These are phyloP conservation scores for Mycena citricolor DNA, from an alignment of 1,284 basidiomycete genomes.

Conservation along the genomic window DNA sequence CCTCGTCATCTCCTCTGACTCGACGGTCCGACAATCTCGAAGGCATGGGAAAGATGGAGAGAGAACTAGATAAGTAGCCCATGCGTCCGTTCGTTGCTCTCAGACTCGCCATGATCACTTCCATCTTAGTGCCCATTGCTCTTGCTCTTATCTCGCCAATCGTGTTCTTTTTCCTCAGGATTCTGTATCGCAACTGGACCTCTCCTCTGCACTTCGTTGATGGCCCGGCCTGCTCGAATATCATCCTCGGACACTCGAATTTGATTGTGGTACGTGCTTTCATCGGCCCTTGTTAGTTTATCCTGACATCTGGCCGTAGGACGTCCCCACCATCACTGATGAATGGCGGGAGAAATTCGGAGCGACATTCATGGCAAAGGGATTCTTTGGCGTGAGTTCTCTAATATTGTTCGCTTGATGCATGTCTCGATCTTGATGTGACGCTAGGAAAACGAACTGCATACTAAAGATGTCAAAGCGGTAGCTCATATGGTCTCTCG, in stretches of 20 bases:
- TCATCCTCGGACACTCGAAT: slow-evolving; percentile 5
- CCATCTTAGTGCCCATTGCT: no score
- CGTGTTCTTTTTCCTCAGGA: no score
- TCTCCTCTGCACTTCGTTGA: slow-evolving; percentile 2
- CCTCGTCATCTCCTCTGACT: no score
- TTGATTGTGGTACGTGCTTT: background rate
- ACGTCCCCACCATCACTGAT: background rate
- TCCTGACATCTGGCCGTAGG: background rate
- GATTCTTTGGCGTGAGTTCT: slow-evolving; percentile 7
- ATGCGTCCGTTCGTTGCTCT: no score
- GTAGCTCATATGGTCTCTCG: slow-evolving; percentile 70
- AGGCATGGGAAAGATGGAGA: no score
- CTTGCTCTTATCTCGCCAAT: no score
- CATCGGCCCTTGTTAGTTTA: background rate
- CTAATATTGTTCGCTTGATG: background rate
- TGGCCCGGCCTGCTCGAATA: background rate
- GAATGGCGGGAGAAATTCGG: slow-evolving; percentile 11
- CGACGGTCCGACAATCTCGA: no score
- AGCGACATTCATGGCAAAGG: slow-evolving; percentile 1
- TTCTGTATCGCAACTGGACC: no score
- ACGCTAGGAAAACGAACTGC: slow-evolving; percentile 59
- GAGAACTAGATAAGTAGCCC: no score
- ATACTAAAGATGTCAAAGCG: slow-evolving; percentile 71
- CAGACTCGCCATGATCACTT: no score
- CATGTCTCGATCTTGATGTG: background rate